Conservation (phyloP, 306 rosid genomes). For the Lathyrus tuberosus region DNA sequence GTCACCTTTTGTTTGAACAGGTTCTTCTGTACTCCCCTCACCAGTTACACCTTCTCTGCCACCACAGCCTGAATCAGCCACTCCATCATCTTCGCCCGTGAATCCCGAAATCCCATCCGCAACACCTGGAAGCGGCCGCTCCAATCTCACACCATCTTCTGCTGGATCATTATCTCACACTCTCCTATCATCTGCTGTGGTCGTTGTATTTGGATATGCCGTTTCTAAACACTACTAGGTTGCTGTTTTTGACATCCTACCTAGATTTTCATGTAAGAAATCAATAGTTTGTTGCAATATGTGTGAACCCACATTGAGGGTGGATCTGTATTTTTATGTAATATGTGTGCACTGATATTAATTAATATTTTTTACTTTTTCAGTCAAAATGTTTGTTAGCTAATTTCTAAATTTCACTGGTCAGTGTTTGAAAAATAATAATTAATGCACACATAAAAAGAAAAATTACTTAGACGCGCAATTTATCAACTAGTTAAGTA, state of each 20-base stretch:
- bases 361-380: constrained; percentile 4
- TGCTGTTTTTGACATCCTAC: constrained; percentile 17
- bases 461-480: too few relatives aligned
- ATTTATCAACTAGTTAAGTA: background rate
- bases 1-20: constrained; percentile 48
- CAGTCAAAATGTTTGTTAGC: constrained; percentile 4
- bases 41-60: constrained; percentile 63
- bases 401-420: background rate
- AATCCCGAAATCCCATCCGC: constrained; percentile 56
- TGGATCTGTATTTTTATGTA: constrained; percentile 32
- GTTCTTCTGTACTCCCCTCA: constrained; percentile 52
- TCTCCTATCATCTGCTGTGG: constrained; percentile 48
- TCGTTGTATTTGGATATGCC: constrained; percentile 45
- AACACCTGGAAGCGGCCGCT: constrained; percentile 61
- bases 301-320: constrained; percentile 39
- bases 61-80: constrained; percentile 61
- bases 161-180: constrained; percentile 52
- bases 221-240: constrained; percentile 39
- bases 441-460: too few relatives aligned
- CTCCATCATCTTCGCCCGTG: constrained; percentile 42
- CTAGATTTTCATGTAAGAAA: constrained; percentile 2
- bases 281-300: constrained; percentile 20
- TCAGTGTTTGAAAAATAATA: too few relatives aligned
- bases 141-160: constrained; percentile 69
- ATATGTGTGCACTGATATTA: constrained; percentile 26